Evolutionary conservation across 176 grass and related monocot species (phyloP).

Genomic region (Oropetium thomaeum): DNA sequence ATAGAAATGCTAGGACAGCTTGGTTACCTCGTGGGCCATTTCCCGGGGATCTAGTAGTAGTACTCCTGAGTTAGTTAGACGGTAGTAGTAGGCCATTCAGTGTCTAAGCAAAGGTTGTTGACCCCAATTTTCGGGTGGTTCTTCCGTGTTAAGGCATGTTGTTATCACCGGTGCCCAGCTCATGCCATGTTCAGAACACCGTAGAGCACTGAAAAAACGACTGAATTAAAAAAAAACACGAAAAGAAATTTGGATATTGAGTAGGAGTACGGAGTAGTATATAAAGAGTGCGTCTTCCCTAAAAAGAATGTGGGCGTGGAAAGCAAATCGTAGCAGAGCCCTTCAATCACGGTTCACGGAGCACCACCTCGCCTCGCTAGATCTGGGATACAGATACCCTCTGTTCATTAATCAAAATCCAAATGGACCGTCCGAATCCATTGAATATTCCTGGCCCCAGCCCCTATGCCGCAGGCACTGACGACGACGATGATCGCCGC

Average conservation of each 20-base stretch:
- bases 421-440: slow-evolving; percentile 6
- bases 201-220: too few relatives aligned
- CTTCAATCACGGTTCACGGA: background rate
- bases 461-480: background rate
- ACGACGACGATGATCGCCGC: background rate
- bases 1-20: background rate
- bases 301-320: background rate
- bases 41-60: background rate
- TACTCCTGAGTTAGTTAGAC: background rate
- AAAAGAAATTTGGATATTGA: background rate
- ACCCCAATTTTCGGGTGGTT: background rate
- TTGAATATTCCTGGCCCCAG: background rate
- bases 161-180: background rate
- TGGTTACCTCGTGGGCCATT: background rate
- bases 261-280: too few relatives aligned
- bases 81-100: too few relatives aligned
- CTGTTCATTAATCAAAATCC: background rate
- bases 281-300: background rate
- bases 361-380: background rate
- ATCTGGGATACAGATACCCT: background rate
- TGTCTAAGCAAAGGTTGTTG: too few relatives aligned
- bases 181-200: too few relatives aligned
- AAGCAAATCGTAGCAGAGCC: background rate
- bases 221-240: background rate
- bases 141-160: background rate